Percentiles rank a stretch among this genome's conserved stretches.
Evolutionary conservation across 805 yeast genomes (phyloP).

Genomic region (Metschnikowia gelsemii): DNA sequence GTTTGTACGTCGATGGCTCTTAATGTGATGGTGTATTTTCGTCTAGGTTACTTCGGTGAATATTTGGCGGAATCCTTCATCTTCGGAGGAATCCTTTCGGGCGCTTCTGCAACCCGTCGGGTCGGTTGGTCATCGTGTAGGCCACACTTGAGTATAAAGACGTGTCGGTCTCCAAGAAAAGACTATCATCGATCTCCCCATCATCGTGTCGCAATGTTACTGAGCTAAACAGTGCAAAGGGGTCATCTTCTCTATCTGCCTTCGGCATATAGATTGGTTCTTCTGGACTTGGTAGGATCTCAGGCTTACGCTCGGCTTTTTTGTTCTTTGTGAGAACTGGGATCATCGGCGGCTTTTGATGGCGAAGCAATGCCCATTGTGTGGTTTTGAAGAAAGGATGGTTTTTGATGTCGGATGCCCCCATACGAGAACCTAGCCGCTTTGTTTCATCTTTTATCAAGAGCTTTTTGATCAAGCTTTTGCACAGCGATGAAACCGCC

Average conservation of each 20-base stretch:
- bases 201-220: constrained; percentile 81
- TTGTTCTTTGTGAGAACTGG: constrained; percentile 61
- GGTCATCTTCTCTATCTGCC: constrained; percentile 51
- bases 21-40: too few relatives aligned
- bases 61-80: too few relatives aligned
- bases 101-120: constrained; percentile 20
- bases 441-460: constrained; percentile 86
- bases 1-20: neutral
- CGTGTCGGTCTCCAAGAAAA: constrained; percentile 47
- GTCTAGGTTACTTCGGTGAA: too few relatives aligned
- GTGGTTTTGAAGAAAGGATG: constrained; percentile 89
- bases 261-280: constrained; percentile 8
- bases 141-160: constrained; percentile 53
- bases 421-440: constrained; percentile 86
- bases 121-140: constrained; percentile 47
- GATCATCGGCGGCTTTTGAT: constrained; percentile 93
- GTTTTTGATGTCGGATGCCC: constrained; percentile 90
- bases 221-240: constrained; percentile 82
- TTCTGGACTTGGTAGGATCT: constrained; percentile 35
- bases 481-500: constrained; percentile 70
- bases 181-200: constrained; percentile 35
- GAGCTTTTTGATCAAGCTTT: constrained; percentile 73
- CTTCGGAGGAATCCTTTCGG: constrained; percentile 35
- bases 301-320: constrained; percentile 18
- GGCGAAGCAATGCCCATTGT: constrained; percentile 93